A percentile compares a stretch with the other conserved stretches of the same genome.
These are phyloP conservation scores for Sarcodon sp. DNA, from an alignment of 768 basidiomycete genomes.

Conservation along the genomic window DNA sequence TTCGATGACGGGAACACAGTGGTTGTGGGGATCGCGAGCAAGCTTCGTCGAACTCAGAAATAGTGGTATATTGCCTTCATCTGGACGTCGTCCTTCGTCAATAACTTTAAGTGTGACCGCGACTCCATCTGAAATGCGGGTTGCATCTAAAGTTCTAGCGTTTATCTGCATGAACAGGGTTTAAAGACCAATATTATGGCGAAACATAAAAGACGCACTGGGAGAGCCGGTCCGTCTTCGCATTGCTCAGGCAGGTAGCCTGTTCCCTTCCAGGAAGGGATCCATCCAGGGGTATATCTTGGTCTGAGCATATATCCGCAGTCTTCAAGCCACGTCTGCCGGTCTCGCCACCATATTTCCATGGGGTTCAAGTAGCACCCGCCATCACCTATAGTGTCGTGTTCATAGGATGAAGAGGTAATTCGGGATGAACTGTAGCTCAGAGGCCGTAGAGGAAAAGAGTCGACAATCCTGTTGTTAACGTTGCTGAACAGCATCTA, in stretches of 20 bases:
- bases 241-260: background rate
- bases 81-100: constrained; percentile 5
- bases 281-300: constrained; percentile 13
- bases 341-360: background rate
- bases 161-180: background rate
- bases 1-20: constrained; percentile 13
- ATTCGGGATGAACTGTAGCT: too few relatives aligned
- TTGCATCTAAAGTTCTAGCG: constrained; percentile 11
- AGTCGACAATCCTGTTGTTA: too few relatives aligned
- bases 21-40: constrained; percentile 12
- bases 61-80: constrained; percentile 14
- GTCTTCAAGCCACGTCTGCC: background rate
- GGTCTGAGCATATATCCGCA: constrained; percentile 13
- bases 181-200: background rate
- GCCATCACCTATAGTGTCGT: too few relatives aligned
- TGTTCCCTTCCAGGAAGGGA: constrained; percentile 11
- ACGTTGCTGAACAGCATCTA: too few relatives aligned
- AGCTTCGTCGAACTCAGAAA: constrained; percentile 10
- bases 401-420: too few relatives aligned
- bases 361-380: background rate
- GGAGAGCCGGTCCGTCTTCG: constrained; percentile 2
- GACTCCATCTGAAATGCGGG: constrained; percentile 8
- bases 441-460: too few relatives aligned
- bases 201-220: background rate
- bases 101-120: constrained; percentile 11